phyloP scores from a whole-genome alignment of 1,284 basidiomycete genomes.

The Rhodotorula sp. region DNA sequence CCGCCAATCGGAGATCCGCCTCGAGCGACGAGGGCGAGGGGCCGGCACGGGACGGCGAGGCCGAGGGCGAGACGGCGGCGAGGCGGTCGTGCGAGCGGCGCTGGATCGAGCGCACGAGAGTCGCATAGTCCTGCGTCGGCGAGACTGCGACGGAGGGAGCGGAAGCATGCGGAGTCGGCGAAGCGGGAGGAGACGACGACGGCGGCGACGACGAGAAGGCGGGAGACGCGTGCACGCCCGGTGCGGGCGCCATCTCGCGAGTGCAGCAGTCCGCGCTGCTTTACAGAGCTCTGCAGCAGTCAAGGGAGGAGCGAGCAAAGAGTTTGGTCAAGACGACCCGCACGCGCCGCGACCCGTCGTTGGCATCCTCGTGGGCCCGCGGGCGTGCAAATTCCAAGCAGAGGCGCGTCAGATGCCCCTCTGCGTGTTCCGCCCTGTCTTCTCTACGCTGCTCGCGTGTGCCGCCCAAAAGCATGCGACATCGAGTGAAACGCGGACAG shows the following conservation, averaged over 20 bases:
- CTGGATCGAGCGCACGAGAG: conserved; percentile 19
- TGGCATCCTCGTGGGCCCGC: too few species aligned
- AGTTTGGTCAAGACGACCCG: not conserved
- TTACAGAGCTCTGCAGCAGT: not conserved
- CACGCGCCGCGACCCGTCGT: not conserved
- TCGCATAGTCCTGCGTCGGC: conserved; percentile 9
- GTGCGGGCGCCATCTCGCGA: not conserved
- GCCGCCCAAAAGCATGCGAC: too few species aligned
- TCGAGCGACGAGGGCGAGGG: conserved; percentile 21
- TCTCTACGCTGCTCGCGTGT: too few species aligned
- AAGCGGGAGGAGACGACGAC: not conserved
- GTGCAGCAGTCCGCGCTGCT: not conserved
- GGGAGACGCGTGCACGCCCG: not conserved
- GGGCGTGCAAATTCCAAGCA: too few species aligned
- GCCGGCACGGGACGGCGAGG: not conserved
- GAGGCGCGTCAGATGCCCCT: too few species aligned
- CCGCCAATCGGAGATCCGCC: conserved; percentile 38
- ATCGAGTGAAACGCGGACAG: too few species aligned
- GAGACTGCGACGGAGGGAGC: not conserved
- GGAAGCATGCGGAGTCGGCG: not conserved
- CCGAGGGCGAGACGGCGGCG: not conserved
- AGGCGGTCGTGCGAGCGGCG: conserved; percentile 2
- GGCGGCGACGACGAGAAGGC: not conserved
- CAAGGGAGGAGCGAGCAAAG: not conserved
- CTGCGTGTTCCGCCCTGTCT: too few species aligned